These are phyloP conservation scores for Rhexocercosporidium sp. DNA, from an alignment of 2,329 filamentous ascomycete genomes.

Conservation along the genomic window DNA sequence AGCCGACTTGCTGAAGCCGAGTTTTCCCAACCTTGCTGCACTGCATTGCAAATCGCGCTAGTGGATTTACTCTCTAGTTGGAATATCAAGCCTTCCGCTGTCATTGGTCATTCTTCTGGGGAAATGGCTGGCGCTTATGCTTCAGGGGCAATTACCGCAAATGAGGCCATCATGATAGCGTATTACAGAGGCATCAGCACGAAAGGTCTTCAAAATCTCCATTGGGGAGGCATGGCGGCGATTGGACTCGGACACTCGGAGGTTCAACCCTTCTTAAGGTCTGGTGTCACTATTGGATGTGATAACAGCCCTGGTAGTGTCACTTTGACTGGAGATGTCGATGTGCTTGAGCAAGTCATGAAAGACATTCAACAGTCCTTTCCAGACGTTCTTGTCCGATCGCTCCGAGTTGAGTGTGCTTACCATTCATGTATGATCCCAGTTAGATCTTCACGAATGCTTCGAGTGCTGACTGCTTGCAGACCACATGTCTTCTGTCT, in stretches of 20 bases:
- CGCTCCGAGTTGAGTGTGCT: constrained; percentile 33
- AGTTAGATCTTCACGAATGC: no score
- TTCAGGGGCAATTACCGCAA: background rate
- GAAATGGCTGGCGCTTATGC: constrained; percentile 43
- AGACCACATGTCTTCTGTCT: no score
- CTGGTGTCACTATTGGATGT: constrained; percentile 41
- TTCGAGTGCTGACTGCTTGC: no score
- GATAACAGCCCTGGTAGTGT: constrained; percentile 36
- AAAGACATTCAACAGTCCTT: constrained; percentile 27
- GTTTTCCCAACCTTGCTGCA: constrained; percentile 32
- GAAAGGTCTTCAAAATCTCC: constrained; percentile 10
- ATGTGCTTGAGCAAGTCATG: constrained; percentile 25
- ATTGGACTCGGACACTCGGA: constrained; percentile 42
- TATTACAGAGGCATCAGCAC: constrained; percentile 26
- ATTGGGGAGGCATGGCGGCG: constrained; percentile 54
- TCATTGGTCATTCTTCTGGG: constrained; percentile 48
- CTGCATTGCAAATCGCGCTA: constrained; percentile 32
- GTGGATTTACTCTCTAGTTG: constrained; percentile 31
- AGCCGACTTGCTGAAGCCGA: background rate
- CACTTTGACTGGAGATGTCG: constrained; percentile 34
- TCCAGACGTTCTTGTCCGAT: constrained; percentile 30
- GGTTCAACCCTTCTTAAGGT: constrained; percentile 32
- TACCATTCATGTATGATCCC: constrained; percentile 42
- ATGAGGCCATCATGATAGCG: constrained; percentile 6
- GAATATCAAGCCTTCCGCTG: constrained; percentile 40